Evolutionary conservation across 2,329 filamentous ascomycete species (phyloP).

Genomic region (Xylariomycetidae sp.): DNA sequence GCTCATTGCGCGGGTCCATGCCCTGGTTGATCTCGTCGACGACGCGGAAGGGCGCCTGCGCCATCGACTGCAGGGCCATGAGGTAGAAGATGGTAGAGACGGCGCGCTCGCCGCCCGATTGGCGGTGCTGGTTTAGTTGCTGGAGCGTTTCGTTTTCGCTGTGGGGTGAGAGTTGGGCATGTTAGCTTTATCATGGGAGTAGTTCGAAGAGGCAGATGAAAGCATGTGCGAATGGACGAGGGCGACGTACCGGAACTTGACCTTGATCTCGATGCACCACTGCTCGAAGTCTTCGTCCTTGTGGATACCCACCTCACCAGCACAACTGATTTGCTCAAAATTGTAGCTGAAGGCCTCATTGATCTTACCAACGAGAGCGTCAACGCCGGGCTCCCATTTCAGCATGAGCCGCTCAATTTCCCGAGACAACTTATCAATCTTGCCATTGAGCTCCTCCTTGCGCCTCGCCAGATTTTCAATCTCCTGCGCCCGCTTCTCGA

Average conservation of each 20-base stretch:
- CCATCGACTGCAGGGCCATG: conserved; percentile 93
- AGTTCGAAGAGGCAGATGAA: not conserved
- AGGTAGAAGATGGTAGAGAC: conserved; percentile 99
- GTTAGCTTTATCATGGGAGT: too few relatives aligned
- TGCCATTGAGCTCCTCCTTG: conserved; percentile 50
- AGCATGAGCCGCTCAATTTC: conserved; percentile 63
- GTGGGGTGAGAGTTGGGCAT: conserved; percentile 11
- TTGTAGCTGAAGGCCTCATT: conserved; percentile 90
- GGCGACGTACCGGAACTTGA: conserved; percentile 76
- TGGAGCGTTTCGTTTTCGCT: conserved; percentile 79
- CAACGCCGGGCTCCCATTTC: conserved; percentile 80
- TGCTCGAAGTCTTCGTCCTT: conserved; percentile 92
- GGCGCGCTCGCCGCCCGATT: conserved; percentile 92
- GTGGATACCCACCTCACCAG: conserved; percentile 81
- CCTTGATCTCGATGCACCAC: conserved; percentile 90
- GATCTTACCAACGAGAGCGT: conserved; percentile 73
- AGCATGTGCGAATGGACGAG: not conserved
- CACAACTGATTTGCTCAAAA: conserved; percentile 90
- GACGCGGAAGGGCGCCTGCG: conserved; percentile 91
- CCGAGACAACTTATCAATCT: conserved; percentile 49
- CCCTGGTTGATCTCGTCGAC: conserved; percentile 99
- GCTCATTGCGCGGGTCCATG: conserved; percentile 98
- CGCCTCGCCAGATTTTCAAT: conserved; percentile 61
- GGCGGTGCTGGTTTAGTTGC: conserved; percentile 82
- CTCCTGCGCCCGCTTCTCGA: conserved; percentile 63